Base-by-base conservation (phyloP, 148 eudicot genomes). In the Rhododendron griersonianum region DNA sequence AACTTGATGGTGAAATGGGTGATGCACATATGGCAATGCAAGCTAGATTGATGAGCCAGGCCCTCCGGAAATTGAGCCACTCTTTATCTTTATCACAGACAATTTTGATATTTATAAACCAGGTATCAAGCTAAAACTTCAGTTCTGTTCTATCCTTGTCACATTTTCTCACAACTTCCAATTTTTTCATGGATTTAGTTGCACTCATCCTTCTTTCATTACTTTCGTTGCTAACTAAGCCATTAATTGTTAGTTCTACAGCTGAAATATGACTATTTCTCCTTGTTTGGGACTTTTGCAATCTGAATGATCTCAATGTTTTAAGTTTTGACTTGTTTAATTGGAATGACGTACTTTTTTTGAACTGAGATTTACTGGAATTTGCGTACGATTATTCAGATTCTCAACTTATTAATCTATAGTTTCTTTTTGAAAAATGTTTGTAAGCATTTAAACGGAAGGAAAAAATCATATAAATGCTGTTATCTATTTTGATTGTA, bases 11-110 rank as follows among this genome's bases (percentile, higher is more conserved):
- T 86, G 99, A 97, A 89, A 97, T 97, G 98, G 98, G 98, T 63
- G 99, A 97, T 89, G 99, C 99, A 39, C 99, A 97, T 88, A 93
- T 97, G 98, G 98, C 98, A 82, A 97, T 97, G 99, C 99, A 97
- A 93, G 99, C 98, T 48, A 93, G 99, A 87, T 87, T 97, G 89
- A 97, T 97, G 99, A 97, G 99, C 88, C 99, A 97, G 87, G 99
- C 99, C 63, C 96, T 98, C 50, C 98, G 99, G 39, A 98, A 98
- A 92, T 86, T 98, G 87, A 95, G 98, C 87, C 99, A 98, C 88
- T 95, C 98, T 33, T 87, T 98, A 84, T 98, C 99, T 47, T 89
- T 93, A 85, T 95, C 99, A 81, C 98, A 95, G 87, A 89, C 98
- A 76, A 90, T 98, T 81, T 87, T 98, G 86, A 77, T 98, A 83